Evolutionary conservation across 257 asterid species (phyloP).

Genomic region (Solanum gracilifrons): DNA sequence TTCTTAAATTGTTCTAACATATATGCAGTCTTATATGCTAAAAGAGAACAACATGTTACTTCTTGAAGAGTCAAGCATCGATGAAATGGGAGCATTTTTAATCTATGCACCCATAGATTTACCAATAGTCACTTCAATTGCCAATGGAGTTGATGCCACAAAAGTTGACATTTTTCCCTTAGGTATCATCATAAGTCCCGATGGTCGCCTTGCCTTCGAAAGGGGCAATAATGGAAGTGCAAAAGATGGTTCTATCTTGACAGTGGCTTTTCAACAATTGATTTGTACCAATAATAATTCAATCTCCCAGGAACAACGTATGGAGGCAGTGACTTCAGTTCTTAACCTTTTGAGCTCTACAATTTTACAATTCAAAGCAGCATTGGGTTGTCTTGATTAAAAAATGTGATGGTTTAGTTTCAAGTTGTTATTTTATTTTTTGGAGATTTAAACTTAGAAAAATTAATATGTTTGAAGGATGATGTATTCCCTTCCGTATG

Average conservation of each 20-base stretch:
- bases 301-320: slow-evolving; percentile 20
- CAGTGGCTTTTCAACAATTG: slow-evolving; percentile 38
- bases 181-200: slow-evolving; percentile 47
- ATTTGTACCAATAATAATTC: neutral
- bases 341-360: slow-evolving; percentile 4
- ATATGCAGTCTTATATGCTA: slow-evolving; percentile 31
- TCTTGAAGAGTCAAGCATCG: slow-evolving; percentile 56
- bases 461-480: neutral
- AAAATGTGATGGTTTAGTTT: neutral
- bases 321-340: slow-evolving; percentile 35
- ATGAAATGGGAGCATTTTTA: slow-evolving; percentile 32
- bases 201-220: slow-evolving; percentile 7
- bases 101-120: slow-evolving; percentile 43
- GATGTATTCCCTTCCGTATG: neutral
- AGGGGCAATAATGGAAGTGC: neutral
- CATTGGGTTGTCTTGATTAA: neutral
- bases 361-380: neutral
- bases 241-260: slow-evolving; percentile 36
- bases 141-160: slow-evolving; percentile 26
- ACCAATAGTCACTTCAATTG: slow-evolving; percentile 10
- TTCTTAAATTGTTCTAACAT: neutral
- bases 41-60: slow-evolving; percentile 39
- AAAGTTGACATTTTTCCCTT: slow-evolving; percentile 41
- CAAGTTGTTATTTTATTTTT: neutral
- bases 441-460: neutral